Base-by-base conservation (phyloP, 78 protist species). In the Dictyostelium firmibasis region DNA sequence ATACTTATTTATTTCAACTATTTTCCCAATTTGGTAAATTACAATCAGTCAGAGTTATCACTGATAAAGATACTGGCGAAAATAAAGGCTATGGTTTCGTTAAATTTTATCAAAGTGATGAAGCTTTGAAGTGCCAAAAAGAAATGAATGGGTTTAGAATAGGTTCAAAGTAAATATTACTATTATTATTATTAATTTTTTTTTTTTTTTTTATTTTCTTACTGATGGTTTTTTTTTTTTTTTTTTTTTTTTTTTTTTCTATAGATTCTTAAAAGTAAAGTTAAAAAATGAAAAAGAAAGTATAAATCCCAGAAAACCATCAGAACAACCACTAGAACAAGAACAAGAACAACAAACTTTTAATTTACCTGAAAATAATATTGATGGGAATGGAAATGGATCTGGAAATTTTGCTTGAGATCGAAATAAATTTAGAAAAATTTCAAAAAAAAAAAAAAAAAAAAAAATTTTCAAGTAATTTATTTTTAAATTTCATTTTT, bases 21-120 rank as follows among this genome's bases (percentile, higher is more conserved):
- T 89, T 89, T 75, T 89, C 94, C 1, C 75, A 43, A 13, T 89
- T 44, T 81, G 94, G 94, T 43, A 84, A 69, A 81, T 35, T 89
- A 27, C 94, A 81, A 25, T 62, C 81, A 16, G 94, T 89, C 3
- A 29, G 94, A 27, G 94, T 89, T 16, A 89, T 89, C 9, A 89
- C 67, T 1, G 94, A 89, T 38, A 89, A 89, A 44, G 86, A 89
- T 23, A 89, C 94, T 33, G 94, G 94, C 2, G 94, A 89, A 60
- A 89, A 89, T 77, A 89, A 89, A 81, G 94, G 94, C 2, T 89
- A 89, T 33, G 94, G 94, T 7, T 89, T 89, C 69, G 94, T 89
- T 18, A 89, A 89, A 23, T 89, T 89, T 69, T 38, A n/a, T 41
- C 23, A 78, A 44, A 78, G 53, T 33, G 86, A 89, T 6, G 94